Evolutionary conservation across 176 grass and related monocot species (phyloP), one percentile per base, ranked within the genome.

Genomic region (Oryza australiensis): DNA sequence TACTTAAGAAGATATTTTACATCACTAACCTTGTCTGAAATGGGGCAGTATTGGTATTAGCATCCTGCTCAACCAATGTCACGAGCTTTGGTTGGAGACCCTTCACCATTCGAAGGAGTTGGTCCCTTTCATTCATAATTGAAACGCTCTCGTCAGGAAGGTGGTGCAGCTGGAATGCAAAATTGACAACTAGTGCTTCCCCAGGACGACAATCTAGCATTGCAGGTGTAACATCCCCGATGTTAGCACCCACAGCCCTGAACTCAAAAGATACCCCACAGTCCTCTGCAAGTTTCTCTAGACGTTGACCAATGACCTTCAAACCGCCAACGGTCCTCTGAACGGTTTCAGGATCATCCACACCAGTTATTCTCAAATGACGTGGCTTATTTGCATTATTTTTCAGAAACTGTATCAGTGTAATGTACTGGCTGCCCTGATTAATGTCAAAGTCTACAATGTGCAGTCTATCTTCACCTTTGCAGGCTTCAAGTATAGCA

Each of bases 61-160:
- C 91, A 91, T 99, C 93, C 76, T 95, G 96, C 85, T 99, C 96
- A 49, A 99, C 96, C 51, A 99, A 65, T 12, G 93, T 99, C 29
- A 99, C 93, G 40, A 99, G 81, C 65, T 99, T 95, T 64, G 96
- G 96, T 68, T 82, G 75, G 49, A 99, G 88, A 43, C 91, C 80
- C 89, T 95, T 99, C 27, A 99, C 93, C 96, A 99, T 99, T 32
- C 96, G 91, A 70, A 99, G 88, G 46, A 99, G 88, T 60, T 89
- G 89, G 11, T 99, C 96, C 60, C 96, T 91, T 79, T 99, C 88
- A 45, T 95, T 99, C 72, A 95, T 80, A 13, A 90, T 91, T 15
- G 96, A 99, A 73, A 99, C 96, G 40, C 96, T 99, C 74, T 99
- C 96, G 75, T 99, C 96, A 53, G 96, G 96, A 86, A 99, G 92